Conservation (phyloP, 441 rosid species). For the Biscutella auriculata region DNA sequence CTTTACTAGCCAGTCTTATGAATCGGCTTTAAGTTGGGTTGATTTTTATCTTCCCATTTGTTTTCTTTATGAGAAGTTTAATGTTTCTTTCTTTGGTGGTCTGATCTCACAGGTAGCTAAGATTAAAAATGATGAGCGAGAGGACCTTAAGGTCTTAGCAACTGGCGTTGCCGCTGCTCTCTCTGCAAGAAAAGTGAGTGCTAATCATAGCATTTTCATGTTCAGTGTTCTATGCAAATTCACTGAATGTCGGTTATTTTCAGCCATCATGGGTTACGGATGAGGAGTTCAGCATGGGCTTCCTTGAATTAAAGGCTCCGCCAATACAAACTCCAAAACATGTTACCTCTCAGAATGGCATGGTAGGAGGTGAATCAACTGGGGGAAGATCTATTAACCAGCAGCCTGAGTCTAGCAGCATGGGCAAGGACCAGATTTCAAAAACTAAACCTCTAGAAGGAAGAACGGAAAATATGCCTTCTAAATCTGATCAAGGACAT, state of each 20-base stretch:
- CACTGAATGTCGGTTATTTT: conserved; percentile 13
- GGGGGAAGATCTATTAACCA: conserved; percentile 40
- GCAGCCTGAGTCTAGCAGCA: conserved; percentile 50
- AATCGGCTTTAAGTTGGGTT: conserved; percentile 1
- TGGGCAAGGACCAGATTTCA: conserved; percentile 47
- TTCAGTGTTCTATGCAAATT: conserved; percentile 1
- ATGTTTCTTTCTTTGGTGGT: conserved; percentile 10
- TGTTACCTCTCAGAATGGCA: conserved; percentile 40
- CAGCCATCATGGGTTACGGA: conserved; percentile 99
- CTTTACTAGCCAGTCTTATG: conserved; percentile 5
- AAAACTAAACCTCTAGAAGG: conserved; percentile 64
- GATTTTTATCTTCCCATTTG: conserved; percentile 10
- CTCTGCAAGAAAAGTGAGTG: conserved; percentile 88
- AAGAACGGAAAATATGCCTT: conserved; percentile 45
- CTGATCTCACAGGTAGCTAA: conserved; percentile 59
- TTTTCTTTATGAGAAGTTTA: conserved; percentile 6
- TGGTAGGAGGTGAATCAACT: conserved; percentile 40
- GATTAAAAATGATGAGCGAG: conserved; percentile 93
- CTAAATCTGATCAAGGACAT: conserved; percentile 61
- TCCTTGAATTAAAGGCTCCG: conserved; percentile 77
- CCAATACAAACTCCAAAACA: conserved; percentile 51
- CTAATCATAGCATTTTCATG: conserved; percentile 6
- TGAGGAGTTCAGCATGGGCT: conserved; percentile 99
- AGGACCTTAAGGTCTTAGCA: conserved; percentile 99
- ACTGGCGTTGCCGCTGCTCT: conserved; percentile 99